These are phyloP conservation scores for Cladophialophora chaetospira DNA, from an alignment of 2,329 filamentous ascomycete genomes.

Conservation along the genomic window DNA sequence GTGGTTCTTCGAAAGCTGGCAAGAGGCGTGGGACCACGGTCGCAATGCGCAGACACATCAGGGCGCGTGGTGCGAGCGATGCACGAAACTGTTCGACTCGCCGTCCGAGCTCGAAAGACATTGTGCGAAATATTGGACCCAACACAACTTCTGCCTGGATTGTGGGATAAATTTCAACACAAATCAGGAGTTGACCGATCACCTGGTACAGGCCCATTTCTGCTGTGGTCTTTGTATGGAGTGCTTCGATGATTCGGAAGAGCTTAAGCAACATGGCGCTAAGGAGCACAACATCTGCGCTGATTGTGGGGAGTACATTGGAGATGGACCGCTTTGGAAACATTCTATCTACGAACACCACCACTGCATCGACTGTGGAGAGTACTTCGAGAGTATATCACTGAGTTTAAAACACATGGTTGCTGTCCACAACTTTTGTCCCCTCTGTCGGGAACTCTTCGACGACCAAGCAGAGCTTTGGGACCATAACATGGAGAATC, in stretches of 20 bases:
- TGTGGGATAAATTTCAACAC: too few relatives aligned
- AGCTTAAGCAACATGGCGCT: slow-evolving; percentile 15
- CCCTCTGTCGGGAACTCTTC: too few relatives aligned
- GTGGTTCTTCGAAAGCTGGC: slow-evolving; percentile 9
- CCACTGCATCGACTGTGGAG: neutral
- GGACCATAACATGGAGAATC: too few relatives aligned
- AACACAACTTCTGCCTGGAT: too few relatives aligned
- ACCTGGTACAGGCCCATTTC: slow-evolving; percentile 10
- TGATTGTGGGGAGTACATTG: slow-evolving; percentile 22
- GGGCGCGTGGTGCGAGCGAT: slow-evolving; percentile 25
- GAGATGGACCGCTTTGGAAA: slow-evolving; percentile 1
- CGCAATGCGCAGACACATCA: slow-evolving; percentile 14
- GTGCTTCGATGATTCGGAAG: slow-evolving; percentile 1
- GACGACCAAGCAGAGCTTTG: too few relatives aligned
- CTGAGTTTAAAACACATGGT: too few relatives aligned
- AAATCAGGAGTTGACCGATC: too few relatives aligned
- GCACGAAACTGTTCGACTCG: slow-evolving; percentile 23
- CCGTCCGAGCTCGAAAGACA: neutral
- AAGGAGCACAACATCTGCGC: slow-evolving; percentile 22
- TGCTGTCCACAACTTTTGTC: neutral
- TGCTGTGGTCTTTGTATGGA: slow-evolving; percentile 7
- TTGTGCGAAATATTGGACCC: too few relatives aligned
- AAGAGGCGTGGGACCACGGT: slow-evolving; percentile 19
- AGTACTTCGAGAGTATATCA: too few relatives aligned
- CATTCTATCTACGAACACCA: neutral